phyloP scores from a whole-genome alignment of 768 basidiomycete species.

The Pulveroboletus ravenelii region DNA sequence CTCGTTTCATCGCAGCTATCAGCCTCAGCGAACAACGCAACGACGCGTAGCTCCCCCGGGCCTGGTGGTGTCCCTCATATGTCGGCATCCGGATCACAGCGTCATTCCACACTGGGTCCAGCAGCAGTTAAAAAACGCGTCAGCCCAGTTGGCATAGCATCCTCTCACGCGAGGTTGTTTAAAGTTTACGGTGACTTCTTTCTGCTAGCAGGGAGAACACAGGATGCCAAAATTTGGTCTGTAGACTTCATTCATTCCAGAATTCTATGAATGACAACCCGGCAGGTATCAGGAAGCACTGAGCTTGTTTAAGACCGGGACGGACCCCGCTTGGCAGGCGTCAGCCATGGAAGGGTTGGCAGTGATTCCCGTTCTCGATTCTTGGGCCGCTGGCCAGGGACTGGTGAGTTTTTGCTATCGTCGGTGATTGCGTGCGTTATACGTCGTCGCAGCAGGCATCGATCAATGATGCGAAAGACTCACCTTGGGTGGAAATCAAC shows the following conservation, averaged over 20 bases:
- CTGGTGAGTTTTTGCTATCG: slow-evolving; percentile 44
- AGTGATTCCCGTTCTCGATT: slow-evolving; percentile 72
- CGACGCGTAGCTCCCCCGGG: slow-evolving; percentile 53
- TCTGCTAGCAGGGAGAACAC: slow-evolving; percentile 77
- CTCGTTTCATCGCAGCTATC: slow-evolving; percentile 28
- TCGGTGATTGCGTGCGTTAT: slow-evolving; percentile 1
- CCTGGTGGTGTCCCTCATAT: slow-evolving; percentile 25
- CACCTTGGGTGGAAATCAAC: slow-evolving; percentile 71
- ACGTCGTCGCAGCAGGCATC: slow-evolving; percentile 48
- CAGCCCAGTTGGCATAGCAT: slow-evolving; percentile 59
- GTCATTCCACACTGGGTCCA: slow-evolving; percentile 48
- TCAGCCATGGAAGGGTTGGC: slow-evolving; percentile 83
- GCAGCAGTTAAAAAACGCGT: slow-evolving; percentile 53
- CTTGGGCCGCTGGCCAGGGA: slow-evolving; percentile 75
- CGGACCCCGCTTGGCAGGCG: slow-evolving; percentile 87
- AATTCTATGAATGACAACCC: slow-evolving; percentile 17
- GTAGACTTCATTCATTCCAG: slow-evolving; percentile 14
- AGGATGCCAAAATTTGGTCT: slow-evolving; percentile 80
- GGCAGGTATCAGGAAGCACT: slow-evolving; percentile 84
- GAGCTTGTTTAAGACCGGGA: slow-evolving; percentile 63
- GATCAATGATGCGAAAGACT: slow-evolving; percentile 49
- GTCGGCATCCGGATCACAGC: slow-evolving; percentile 30
- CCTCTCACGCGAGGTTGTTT: slow-evolving; percentile 79
- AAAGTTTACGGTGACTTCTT: slow-evolving; percentile 89
- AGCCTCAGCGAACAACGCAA: slow-evolving; percentile 25